Base-by-base conservation (phyloP, 1,139 yeast species). In the Lodderomyces jiufengensis region DNA sequence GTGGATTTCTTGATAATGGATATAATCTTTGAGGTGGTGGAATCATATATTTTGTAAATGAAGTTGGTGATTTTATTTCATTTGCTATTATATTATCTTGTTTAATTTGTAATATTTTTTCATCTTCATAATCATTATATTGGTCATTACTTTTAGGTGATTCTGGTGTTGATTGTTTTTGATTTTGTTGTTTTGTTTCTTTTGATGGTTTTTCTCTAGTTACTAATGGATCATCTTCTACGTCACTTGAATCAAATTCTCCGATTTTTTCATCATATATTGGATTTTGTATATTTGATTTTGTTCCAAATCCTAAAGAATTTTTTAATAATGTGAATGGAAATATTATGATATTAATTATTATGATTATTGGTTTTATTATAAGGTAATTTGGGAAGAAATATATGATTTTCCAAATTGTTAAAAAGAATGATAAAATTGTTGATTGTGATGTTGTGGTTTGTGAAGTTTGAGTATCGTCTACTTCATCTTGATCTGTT, bases 21-120 rank as follows among this genome's bases (percentile, higher is more conserved):
- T 61, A 66, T 32, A 70, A 54, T 43, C 75, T 44, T 38, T 63
- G 71, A 8, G 76, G 76, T 2, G 75, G 74, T 20, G 75, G 76
- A 14, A 70, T 64, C 36, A 69, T 59, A 52, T 69, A 70, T 48
- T 63, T 66, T 25, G 78, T 73, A 29, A 72, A 55, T 36, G 68
- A 60, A 1, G 80, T 67, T 28, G 85, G 84, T 0, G 83, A 76
- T 51, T 78, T 79, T 45, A 79, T 62, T 38, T 60, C 57, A 47
- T 75, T 76, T 31, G 71, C 64, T 36, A 59, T 45, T 43, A 61
- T 50, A 42, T 53, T 66, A 43, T 65, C 72, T 38, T 61, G 68
- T 43, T 60, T 66, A 33, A 58, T 58, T 32, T 70, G 52, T 42
- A 71, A 76, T 14, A 74, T 66, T 44, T 67, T 69, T 29, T 64